Conservation (phyloP, 2,329 filamentous ascomycete species). For the Neonectria sp. region DNA sequence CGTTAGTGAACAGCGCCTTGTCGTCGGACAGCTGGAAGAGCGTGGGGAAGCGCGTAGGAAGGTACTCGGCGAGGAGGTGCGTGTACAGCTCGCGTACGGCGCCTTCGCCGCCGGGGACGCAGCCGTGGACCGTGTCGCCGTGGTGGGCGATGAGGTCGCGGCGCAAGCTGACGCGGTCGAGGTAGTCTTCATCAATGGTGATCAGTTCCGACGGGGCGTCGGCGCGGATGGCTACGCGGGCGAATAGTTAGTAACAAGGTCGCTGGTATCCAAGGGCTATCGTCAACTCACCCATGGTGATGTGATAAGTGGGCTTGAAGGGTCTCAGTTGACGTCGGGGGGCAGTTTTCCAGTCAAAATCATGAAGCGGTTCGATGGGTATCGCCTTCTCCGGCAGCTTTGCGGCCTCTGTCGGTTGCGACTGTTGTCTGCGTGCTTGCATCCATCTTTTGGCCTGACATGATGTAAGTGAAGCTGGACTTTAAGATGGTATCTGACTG, state of each 20-base stretch:
- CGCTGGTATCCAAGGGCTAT: not conserved
- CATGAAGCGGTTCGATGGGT: constrained; percentile 43
- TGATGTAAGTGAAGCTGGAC: not conserved
- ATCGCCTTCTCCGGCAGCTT: constrained; percentile 15
- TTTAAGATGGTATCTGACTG: not conserved
- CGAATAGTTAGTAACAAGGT: not conserved
- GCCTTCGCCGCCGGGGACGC: constrained; percentile 55
- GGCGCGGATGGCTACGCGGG: constrained; percentile 57
- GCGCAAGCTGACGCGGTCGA: constrained; percentile 58
- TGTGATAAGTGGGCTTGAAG: constrained; percentile 68
- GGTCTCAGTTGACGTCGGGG: constrained; percentile 60
- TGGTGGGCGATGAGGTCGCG: constrained; percentile 57
- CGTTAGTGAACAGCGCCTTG: constrained; percentile 55
- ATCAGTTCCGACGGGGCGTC: constrained; percentile 65
- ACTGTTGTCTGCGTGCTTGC: constrained; percentile 28
- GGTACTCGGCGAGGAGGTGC: constrained; percentile 62
- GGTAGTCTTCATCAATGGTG: constrained; percentile 67
- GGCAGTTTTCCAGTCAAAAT: constrained; percentile 58
- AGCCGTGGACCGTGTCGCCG: constrained; percentile 59
- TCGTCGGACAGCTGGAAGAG: constrained; percentile 60
- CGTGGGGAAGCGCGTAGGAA: constrained; percentile 64
- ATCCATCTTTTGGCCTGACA: constrained; percentile 41
- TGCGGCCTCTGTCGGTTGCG: constrained; percentile 1
- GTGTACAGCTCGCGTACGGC: constrained; percentile 65
- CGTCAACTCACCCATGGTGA: constrained; percentile 64